Percentiles rank a stretch among this genome's conserved stretches.
Conservation (phyloP, 768 basidiomycete genomes). For the Tulasnella sp. region DNA sequence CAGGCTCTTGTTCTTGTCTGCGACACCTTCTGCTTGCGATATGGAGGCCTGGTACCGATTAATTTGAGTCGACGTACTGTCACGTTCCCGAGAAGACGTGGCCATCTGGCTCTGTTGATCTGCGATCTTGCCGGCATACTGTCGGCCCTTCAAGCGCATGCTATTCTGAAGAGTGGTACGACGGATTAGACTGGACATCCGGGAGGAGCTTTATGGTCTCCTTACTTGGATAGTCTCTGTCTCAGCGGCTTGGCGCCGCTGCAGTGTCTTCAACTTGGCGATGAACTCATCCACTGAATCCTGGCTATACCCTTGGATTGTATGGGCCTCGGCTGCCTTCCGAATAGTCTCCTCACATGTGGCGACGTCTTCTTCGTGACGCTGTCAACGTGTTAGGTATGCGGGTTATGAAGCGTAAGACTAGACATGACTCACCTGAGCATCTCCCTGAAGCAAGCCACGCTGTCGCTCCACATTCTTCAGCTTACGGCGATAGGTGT, state of each 20-base stretch:
- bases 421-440: conserved; percentile 39
- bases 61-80: conserved; percentile 43
- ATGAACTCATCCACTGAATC: conserved; percentile 66
- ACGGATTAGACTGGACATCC: neutral
- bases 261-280: conserved; percentile 49
- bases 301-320: conserved; percentile 63
- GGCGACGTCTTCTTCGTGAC: conserved; percentile 54
- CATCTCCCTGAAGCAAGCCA: conserved; percentile 61
- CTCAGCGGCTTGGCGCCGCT: conserved; percentile 48
- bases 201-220: too few species aligned
- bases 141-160: conserved; percentile 43
- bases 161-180: conserved; percentile 35
- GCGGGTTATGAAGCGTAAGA: neutral
- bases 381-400: conserved; percentile 33
- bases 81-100: conserved; percentile 30
- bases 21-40: conserved; percentile 3
- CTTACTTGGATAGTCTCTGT: conserved; percentile 58
- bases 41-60: conserved; percentile 41
- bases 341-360: conserved; percentile 67
- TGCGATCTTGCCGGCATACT: conserved; percentile 49
- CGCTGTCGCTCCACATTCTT: conserved; percentile 23
- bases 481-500: conserved; percentile 23
- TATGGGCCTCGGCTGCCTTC: conserved; percentile 52
- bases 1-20: conserved; percentile 11
- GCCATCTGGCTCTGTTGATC: conserved; percentile 32